Evolutionary conservation across 768 basidiomycete genomes (phyloP).

Genomic region (Pulveroboletus sp.): DNA sequence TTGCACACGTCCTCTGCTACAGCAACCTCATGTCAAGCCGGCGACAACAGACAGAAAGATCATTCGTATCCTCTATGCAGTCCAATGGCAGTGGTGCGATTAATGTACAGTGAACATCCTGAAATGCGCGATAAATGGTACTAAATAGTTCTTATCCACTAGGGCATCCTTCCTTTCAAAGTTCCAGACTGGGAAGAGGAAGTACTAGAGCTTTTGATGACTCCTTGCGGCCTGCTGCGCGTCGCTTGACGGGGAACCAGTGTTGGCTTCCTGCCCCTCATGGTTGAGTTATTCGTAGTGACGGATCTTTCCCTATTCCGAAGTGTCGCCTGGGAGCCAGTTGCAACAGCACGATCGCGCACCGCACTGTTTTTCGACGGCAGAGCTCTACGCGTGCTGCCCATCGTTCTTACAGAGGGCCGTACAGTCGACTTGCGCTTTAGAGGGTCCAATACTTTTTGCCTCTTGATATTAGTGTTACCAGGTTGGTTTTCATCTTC

Average conservation of each 20-base stretch:
- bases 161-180: conserved; percentile 17
- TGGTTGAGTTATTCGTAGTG: conserved; percentile 7
- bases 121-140: not conserved
- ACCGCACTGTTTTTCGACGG: conserved; percentile 7
- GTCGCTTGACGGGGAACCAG: conserved; percentile 7
- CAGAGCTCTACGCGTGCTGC: conserved; percentile 14
- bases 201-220: conserved; percentile 22
- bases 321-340: conserved; percentile 5
- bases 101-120: conserved; percentile 25
- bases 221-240: conserved; percentile 10
- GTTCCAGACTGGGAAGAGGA: conserved; percentile 28
- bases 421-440: conserved; percentile 28
- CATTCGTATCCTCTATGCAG: not conserved
- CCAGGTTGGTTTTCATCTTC: conserved; percentile 16
- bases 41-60: not conserved
- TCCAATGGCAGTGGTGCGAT: conserved; percentile 6
- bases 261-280: conserved; percentile 13
- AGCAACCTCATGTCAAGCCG: not conserved
- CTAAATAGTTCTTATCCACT: conserved; percentile 1
- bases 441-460: conserved; percentile 23
- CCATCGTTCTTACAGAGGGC: conserved; percentile 13
- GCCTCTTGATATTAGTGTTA: conserved; percentile 21
- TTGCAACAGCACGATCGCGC: conserved; percentile 10
- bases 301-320: conserved; percentile 13
- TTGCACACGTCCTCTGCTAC: not conserved